Conservation (phyloP, 2,329 filamentous ascomycete genomes). For the Hirsutella thompsonii region DNA sequence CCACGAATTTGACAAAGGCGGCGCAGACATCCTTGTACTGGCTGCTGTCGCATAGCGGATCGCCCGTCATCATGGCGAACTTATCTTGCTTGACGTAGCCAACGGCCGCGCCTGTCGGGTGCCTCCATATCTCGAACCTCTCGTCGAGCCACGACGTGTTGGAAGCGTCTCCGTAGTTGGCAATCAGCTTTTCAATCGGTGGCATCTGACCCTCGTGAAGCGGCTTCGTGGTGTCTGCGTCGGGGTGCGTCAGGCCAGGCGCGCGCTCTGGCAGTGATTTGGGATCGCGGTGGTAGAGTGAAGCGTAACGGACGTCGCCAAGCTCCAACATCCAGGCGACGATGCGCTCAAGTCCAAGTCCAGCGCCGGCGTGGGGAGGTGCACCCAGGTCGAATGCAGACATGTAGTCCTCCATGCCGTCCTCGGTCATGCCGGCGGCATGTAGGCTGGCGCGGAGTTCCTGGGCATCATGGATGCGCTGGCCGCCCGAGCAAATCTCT, state of each 20-base stretch:
- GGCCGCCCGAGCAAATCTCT: constrained; percentile 83
- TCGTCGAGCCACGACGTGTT: constrained; percentile 92
- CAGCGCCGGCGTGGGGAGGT: constrained; percentile 79
- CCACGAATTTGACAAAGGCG: constrained; percentile 63
- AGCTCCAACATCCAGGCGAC: constrained; percentile 76
- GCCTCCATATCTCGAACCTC: constrained; percentile 78
- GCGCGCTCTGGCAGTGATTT: constrained; percentile 65
- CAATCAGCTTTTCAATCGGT: constrained; percentile 73
- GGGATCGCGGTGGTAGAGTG: constrained; percentile 77
- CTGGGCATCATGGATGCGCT: constrained; percentile 75
- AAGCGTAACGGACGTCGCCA: constrained; percentile 80
- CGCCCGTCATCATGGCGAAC: constrained; percentile 73
- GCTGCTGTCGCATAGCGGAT: constrained; percentile 69
- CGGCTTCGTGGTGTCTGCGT: constrained; percentile 58
- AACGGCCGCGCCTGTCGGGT: constrained; percentile 71
- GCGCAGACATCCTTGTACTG: constrained; percentile 66
- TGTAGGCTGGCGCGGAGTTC: constrained; percentile 69
- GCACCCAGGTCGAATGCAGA: constrained; percentile 79
- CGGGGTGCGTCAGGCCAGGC: constrained; percentile 64
- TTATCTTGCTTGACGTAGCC: constrained; percentile 67
- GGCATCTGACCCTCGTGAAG: constrained; percentile 45
- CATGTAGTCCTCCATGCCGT: constrained; percentile 84
- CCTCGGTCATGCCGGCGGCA: constrained; percentile 59
- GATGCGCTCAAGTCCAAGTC: constrained; percentile 80
- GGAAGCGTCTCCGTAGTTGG: constrained; percentile 88